These are phyloP conservation scores for Penicillium psychrosexuale DNA, from an alignment of 2,329 filamentous ascomycete species.

Conservation along the genomic window DNA sequence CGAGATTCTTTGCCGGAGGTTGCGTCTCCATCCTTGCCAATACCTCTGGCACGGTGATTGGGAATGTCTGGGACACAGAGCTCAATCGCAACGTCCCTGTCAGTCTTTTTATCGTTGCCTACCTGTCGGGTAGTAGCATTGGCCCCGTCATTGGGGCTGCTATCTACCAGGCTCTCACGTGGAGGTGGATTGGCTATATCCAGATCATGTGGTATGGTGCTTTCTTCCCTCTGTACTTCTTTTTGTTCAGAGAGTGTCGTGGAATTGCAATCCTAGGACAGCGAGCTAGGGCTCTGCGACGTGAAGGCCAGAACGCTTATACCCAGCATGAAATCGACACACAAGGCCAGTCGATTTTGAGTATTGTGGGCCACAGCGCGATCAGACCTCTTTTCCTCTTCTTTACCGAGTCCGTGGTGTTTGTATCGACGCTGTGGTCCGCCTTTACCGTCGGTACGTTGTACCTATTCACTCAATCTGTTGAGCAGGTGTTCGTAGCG, in stretches of 20 bases:
- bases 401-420: constrained; percentile 45
- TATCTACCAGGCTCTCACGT: constrained; percentile 24
- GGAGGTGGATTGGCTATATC: constrained; percentile 43
- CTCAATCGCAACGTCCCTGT: constrained; percentile 39
- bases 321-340: constrained; percentile 38
- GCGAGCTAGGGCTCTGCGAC: constrained; percentile 36
- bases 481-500: constrained; percentile 42
- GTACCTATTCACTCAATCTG: constrained; percentile 44
- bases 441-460: constrained; percentile 45
- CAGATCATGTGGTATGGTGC: constrained; percentile 42
- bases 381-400: constrained; percentile 38
- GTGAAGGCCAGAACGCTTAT: constrained; percentile 27
- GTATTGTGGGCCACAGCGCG: constrained; percentile 36
- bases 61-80: constrained; percentile 35
- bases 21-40: constrained; percentile 43
- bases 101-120: constrained; percentile 42
- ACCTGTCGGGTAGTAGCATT: constrained; percentile 44
- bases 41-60: constrained; percentile 28
- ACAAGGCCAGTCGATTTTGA: constrained; percentile 20
- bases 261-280: constrained; percentile 40
- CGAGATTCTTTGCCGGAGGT: constrained; percentile 46
- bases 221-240: constrained; percentile 39
- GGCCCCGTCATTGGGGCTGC: constrained; percentile 46
- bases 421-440: constrained; percentile 45
- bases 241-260: constrained; percentile 43